Evolutionary conservation across 441 rosid species (phyloP).

Genomic region (Viola pubescens): DNA sequence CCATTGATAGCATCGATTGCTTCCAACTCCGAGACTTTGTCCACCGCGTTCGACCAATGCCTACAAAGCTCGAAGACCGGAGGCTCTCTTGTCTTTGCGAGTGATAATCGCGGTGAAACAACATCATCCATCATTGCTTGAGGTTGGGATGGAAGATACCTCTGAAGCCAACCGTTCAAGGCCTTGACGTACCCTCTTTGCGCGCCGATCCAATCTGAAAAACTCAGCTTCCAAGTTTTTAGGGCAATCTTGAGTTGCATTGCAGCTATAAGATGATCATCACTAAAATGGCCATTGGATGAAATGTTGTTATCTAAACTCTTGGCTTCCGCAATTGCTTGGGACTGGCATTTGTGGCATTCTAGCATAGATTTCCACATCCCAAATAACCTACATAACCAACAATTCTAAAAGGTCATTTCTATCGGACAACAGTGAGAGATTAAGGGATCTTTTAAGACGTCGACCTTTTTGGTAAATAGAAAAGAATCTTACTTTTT

Average conservation of each 20-base stretch:
- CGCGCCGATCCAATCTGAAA: conserved; percentile 61
- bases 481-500: conserved; percentile 41
- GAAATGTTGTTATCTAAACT: conserved; percentile 42
- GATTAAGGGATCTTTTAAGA: no score
- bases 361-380: conserved; percentile 90
- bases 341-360: conserved; percentile 63
- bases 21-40: conserved; percentile 63
- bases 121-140: conserved; percentile 50
- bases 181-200: conserved; percentile 62
- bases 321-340: conserved; percentile 53
- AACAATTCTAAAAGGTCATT: background rate
- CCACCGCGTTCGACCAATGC: conserved; percentile 72
- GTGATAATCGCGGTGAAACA: conserved; percentile 44
- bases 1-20: conserved; percentile 52
- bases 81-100: conserved; percentile 62
- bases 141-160: conserved; percentile 59
- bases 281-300: conserved; percentile 42
- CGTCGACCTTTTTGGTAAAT: no score
- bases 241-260: conserved; percentile 62
- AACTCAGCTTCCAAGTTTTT: conserved; percentile 52
- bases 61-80: conserved; percentile 62
- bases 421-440: no score
- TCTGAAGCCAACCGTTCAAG: conserved; percentile 71
- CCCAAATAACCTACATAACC: conserved; percentile 42
- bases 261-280: conserved; percentile 51